Base-by-base conservation (phyloP, 495 filamentous ascomycete species). In the Cenococcum geophilum region DNA sequence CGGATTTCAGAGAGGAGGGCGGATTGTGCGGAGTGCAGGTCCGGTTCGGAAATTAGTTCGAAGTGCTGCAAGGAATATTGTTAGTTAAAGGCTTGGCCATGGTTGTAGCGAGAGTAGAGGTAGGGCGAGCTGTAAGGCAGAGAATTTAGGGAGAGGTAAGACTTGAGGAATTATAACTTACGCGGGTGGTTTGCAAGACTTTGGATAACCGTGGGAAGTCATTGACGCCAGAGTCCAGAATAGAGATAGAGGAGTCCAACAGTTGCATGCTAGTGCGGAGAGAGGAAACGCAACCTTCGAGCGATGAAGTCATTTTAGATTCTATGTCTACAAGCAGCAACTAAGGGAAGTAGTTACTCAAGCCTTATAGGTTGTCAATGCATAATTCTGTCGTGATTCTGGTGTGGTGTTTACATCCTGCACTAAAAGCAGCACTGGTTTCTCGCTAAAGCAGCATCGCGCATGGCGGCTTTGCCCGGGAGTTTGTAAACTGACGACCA, bases 141-240 rank as follows among this genome's bases (percentile, higher is more conserved):
- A 32, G n/a, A 32, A 32, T 6, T 32, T 3, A 2, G 6, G 3
- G 27, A 32, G 27, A 32, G 27, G 6, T 32, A 32, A 5, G 20
- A 52, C 8, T 11, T 27, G 25, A 43, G 25, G 22, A 40, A 12
- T 21, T 45, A 50, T 55, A 12, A 67, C 80, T 50, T 78, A 89
- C 87, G 60, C 87, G 75, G 23, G 86, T 88, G 22, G 81, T 86
- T 70, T 84, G 79, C 11, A 92, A 77, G 55, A 90, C 86, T 67
- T 84, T 86, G 61, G 79, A 77, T 35, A 91, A 72, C 23, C 88
- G 83, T 62, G 88, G 87, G 69, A 89, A 89, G 73, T 92, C 88
- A 68, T 75, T 80, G 56, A 89, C 82, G 48, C 87, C 88, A 0
- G 80, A 73, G 66, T 88, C 84, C 60, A 92, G 82, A 55, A 86